These are phyloP conservation scores for Bryoerythrophyllum caledonicum DNA, from an alignment of 225 moss, liverwort and hornwort genomes.

Conservation along the genomic window DNA sequence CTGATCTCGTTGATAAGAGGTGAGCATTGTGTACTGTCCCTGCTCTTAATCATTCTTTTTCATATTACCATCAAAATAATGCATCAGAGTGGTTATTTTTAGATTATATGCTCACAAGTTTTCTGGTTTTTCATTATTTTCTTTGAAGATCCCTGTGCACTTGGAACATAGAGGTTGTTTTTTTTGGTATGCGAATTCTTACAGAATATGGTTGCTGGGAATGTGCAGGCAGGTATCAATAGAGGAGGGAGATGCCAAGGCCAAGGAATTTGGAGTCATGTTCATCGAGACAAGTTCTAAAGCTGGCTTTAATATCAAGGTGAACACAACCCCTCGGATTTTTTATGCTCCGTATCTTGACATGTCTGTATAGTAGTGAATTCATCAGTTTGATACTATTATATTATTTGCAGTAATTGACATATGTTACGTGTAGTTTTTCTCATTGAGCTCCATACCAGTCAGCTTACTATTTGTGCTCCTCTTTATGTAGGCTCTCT, in stretches of 20 bases:
- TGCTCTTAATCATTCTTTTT: background rate
- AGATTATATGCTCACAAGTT: background rate
- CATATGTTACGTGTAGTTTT: background rate
- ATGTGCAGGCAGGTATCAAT: conserved; percentile 47
- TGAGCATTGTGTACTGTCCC: conserved; percentile 19
- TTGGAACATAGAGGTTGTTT: background rate
- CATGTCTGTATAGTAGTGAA: background rate
- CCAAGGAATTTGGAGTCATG: conserved; percentile 50
- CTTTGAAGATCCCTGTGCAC: background rate
- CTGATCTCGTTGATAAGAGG: conserved; percentile 88
- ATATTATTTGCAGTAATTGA: background rate
- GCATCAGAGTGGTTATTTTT: background rate
- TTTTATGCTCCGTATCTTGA: background rate
- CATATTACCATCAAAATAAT: background rate
- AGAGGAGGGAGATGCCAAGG: conserved; percentile 52
- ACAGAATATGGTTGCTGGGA: background rate
- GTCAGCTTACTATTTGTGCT: background rate
- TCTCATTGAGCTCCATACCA: background rate
- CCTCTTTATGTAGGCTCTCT: conserved; percentile 58
- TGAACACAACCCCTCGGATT: background rate
- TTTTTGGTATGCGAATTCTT: background rate
- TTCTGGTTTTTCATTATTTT: background rate
- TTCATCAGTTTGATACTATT: background rate
- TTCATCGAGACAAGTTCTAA: conserved; percentile 58
- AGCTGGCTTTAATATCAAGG: conserved; percentile 59